Evolutionary conservation across 305 asterid genomes (phyloP), one percentile per base, ranked within the genome.

Genomic region (Fraxinus velutina): DNA sequence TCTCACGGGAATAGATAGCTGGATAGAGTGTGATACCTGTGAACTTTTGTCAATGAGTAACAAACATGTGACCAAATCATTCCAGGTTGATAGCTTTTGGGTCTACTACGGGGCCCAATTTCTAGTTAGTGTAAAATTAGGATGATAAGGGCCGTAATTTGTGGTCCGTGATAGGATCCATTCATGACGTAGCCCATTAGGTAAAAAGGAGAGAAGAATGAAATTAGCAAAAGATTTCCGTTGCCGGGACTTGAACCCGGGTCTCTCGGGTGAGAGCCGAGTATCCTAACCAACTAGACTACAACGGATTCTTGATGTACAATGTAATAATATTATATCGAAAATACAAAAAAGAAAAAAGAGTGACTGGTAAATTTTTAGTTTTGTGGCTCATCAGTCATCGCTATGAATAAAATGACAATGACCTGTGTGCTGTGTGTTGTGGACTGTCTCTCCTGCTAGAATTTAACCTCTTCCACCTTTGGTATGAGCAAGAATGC

Each of bases 181-280:
- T 9, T 52, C 62, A 52, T 5, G 62, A 5, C 62, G 19, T n/a
- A 52, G 22, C 62, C 62, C 8, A 4, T 52, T 52, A 52, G 15
- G 21, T 36, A 1, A 2, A 76, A 7, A 6, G 6, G 12, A 1
- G 0, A 15, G 19, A 39, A 42, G 3, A 1, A 79, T 66, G 39
- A 66, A 21, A 0, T 27, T 24, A 4, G 24, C 1, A 29, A 37
- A 37, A 37, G 1, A 15, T 4, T 90, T 94, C 97, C 93, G 91
- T 93, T 90, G 97, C 97, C 95, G 98, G 98, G 94, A 92, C 93
- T 94, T 32, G 97, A 94, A 94, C 93, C 90, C 94, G 94, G 95
- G 97, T 94, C 97, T 94, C 88, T 94, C 94, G 92, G 93, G 97
- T 93, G 97, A 94, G 97, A 94, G 98, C 95, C 96, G 92, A 94